phyloP scores from a whole-genome alignment of 208 protist genomes.

The Crithidia acanthocephali region DNA sequence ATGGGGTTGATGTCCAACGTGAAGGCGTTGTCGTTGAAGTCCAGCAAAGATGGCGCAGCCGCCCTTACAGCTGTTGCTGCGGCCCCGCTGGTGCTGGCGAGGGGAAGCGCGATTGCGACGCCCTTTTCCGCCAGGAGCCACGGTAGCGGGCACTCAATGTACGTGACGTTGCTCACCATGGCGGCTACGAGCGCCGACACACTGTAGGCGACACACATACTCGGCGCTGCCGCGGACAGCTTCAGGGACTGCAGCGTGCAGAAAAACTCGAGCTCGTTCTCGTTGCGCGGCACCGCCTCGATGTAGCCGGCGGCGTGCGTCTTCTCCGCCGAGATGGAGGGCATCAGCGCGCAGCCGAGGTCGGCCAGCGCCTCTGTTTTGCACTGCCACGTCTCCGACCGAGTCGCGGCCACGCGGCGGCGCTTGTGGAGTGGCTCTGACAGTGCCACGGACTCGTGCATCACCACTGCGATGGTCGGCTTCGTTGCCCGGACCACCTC shows the following conservation, averaged over 20 bases:
- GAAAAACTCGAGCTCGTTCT: conserved; percentile 42
- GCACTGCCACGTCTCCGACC: conserved; percentile 46
- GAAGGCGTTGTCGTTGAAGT: conserved; percentile 79
- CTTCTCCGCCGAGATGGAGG: conserved; percentile 31
- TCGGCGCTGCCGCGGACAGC: conserved; percentile 7
- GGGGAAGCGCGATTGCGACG: conserved; percentile 50
- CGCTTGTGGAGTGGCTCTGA: conserved; percentile 44
- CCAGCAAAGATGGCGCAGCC: conserved; percentile 39
- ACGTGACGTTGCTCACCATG: conserved; percentile 44
- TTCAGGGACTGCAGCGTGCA: conserved; percentile 36
- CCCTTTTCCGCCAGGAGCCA: conserved; percentile 81
- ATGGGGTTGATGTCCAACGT: conserved; percentile 70
- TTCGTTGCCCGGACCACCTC: conserved; percentile 52
- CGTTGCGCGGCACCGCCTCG: conserved; percentile 43
- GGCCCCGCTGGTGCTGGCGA: neutral
- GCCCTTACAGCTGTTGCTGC: too few species aligned
- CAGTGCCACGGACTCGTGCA: conserved; percentile 66
- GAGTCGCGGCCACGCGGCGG: conserved; percentile 40
- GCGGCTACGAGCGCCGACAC: conserved; percentile 54
- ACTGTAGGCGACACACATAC: conserved; percentile 52
- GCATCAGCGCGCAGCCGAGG: conserved; percentile 31
- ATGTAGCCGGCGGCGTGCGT: conserved; percentile 27
- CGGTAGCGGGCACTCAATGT: conserved; percentile 75
- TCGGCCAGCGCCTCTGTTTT: conserved; percentile 30
- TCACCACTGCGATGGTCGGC: conserved; percentile 50